phyloP scores from a whole-genome alignment of 176 grass and related monocot species.

The Oropetium thomaeum region DNA sequence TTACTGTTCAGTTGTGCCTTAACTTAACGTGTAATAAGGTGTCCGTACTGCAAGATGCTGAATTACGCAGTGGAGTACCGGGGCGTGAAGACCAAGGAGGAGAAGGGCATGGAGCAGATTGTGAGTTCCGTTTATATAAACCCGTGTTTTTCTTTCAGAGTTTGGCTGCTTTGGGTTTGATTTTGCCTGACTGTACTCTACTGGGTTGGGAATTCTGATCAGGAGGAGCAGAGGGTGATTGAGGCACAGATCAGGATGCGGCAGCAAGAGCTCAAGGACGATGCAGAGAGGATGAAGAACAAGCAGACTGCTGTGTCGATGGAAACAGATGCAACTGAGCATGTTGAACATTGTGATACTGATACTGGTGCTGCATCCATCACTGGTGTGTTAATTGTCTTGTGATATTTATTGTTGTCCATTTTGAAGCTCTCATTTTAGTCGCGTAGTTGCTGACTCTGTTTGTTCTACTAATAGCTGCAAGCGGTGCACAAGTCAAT shows the following conservation, averaged over 20 bases:
- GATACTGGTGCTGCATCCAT: slow-evolving; percentile 27
- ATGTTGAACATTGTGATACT: slow-evolving; percentile 38
- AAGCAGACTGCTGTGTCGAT: slow-evolving; percentile 36
- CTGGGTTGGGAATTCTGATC: background rate
- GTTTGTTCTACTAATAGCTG: slow-evolving; percentile 34
- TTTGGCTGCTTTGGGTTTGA: background rate
- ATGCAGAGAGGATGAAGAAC: slow-evolving; percentile 67
- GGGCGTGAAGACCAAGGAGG: slow-evolving; percentile 77
- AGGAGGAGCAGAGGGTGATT: slow-evolving; percentile 99
- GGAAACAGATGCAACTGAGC: background rate
- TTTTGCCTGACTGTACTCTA: slow-evolving; percentile 16
- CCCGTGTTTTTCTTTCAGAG: background rate
- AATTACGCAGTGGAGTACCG: slow-evolving; percentile 88
- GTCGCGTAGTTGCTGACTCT: background rate
- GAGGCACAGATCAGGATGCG: slow-evolving; percentile 92
- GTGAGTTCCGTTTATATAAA: slow-evolving; percentile 49
- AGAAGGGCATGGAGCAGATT: slow-evolving; percentile 85
- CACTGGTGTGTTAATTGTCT: slow-evolving; percentile 29
- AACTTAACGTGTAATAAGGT: slow-evolving; percentile 56
- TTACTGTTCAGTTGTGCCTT: slow-evolving; percentile 29
- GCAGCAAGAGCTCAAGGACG: slow-evolving; percentile 78
- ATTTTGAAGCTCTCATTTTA: slow-evolving; percentile 2
- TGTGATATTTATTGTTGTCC: too few relatives aligned
- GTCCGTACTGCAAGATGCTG: slow-evolving; percentile 85
- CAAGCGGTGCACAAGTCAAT: slow-evolving; percentile 15